Evolutionary conservation across 441 rosid species (phyloP), one percentile per base, ranked within the genome.

Genomic region (Bocquillonia castaneifolia): DNA sequence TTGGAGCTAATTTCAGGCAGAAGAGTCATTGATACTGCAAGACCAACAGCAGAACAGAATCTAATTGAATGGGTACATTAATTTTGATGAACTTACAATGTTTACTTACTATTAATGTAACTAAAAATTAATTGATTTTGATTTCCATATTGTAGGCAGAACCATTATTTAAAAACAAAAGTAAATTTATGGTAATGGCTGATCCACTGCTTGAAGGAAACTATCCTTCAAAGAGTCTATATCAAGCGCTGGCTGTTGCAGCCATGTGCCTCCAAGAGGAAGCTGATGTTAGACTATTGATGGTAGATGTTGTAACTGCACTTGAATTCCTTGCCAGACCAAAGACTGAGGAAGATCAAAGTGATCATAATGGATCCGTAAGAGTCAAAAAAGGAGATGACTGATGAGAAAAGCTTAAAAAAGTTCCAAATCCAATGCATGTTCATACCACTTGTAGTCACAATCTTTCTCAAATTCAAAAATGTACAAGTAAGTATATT

Each of bases 261-360:
- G 91, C 91, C 13, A 86, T 88, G 95, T 92, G 98, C 76, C 84
- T 92, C 47, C 98, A 92, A 77, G 96, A 88, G 73, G 98, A 88
- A 66, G 92, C 89, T 10, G 66, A 51, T 6, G 78, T 82, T 22
- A 69, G 98, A 64, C 96, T 96, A n/a, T 53, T 79, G 75, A 92
- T 92, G 89, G 84, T 88, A 12, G 96, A 92, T 63, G 98, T 90
- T 17, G 98, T 90, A 42, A 79, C 85, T 10, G 96, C 95, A 66
- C 84, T 92, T 0, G 89, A 86, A 77, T 87, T 52, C 73, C 80
- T 92, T 64, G 78, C 84, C 34, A 50, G 57, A 20, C 76, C 78
- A 50, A 66, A 52, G 52, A 25, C 4, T n/a, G 44, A 55, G 26
- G 68, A 72, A 26, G 68, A 72, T 28, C 34, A 44, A 62, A 13